phyloP scores from a whole-genome alignment of 345 rosid species.

The Toxicodendron radicans region DNA sequence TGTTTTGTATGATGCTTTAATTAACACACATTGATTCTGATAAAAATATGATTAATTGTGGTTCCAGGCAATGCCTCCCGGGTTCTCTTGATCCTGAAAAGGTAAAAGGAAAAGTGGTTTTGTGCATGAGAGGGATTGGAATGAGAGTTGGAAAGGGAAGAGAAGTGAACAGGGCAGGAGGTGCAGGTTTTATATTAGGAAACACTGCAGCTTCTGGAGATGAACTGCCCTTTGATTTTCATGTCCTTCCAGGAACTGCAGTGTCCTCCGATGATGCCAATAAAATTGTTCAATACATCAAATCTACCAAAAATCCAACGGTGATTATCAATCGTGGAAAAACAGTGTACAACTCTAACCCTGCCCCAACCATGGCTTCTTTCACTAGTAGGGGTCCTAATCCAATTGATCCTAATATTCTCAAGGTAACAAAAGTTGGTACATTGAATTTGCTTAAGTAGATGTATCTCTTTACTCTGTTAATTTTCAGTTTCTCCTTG shows the following conservation, averaged over 20 bases:
- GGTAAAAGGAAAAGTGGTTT: constrained; percentile 77
- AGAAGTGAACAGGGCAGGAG: constrained; percentile 85
- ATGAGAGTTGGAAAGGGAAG: constrained; percentile 57
- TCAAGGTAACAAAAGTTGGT: constrained; percentile 49
- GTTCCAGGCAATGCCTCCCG: constrained; percentile 67
- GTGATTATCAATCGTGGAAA: constrained; percentile 47
- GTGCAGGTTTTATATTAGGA: constrained; percentile 68
- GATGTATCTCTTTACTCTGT: neutral
- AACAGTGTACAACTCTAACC: constrained; percentile 41
- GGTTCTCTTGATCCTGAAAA: constrained; percentile 52
- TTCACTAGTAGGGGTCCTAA: constrained; percentile 85
- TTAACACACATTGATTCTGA: neutral
- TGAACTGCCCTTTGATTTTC: constrained; percentile 39
- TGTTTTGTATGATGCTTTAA: neutral
- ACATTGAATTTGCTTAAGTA: neutral
- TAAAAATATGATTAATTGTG: neutral
- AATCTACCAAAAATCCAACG: constrained; percentile 49
- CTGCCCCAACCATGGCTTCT: constrained; percentile 70
- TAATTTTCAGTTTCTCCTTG: neutral
- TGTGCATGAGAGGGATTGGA: constrained; percentile 71
- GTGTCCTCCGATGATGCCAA: constrained; percentile 33
- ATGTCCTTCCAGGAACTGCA: constrained; percentile 58
- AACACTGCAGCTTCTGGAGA: constrained; percentile 38
- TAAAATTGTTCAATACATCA: constrained; percentile 53
- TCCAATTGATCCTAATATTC: constrained; percentile 51